Conservation (phyloP, 768 basidiomycete genomes). For the Trametes villosa region DNA sequence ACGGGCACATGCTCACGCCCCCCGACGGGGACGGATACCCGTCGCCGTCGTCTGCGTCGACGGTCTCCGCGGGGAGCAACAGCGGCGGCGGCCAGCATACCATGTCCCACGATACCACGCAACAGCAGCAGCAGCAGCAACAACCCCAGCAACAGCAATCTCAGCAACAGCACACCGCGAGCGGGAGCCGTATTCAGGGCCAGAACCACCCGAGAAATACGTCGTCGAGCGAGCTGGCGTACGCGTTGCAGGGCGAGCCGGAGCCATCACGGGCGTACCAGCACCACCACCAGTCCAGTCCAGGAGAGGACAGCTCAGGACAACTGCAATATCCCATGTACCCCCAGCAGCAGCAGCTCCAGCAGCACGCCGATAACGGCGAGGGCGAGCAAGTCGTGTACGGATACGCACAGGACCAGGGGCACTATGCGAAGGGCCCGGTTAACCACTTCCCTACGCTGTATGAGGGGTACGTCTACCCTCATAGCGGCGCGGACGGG, state of each 20-base stretch:
- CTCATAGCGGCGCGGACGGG: not conserved
- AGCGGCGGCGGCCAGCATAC: slow-evolving; percentile 12
- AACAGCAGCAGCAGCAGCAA: not conserved
- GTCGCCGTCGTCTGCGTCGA: slow-evolving; percentile 23
- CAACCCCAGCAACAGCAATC: not conserved
- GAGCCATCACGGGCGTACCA: slow-evolving; percentile 4
- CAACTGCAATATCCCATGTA: slow-evolving; percentile 20
- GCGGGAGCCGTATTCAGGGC: not conserved
- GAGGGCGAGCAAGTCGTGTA: not conserved
- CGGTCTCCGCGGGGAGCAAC: slow-evolving; percentile 22
- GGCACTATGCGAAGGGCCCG: slow-evolving; percentile 11
- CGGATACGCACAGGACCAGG: slow-evolving; percentile 16
- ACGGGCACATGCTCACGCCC: slow-evolving; percentile 3
- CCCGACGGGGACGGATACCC: slow-evolving; percentile 22
- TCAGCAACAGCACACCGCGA: not conserved
- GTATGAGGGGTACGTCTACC: slow-evolving; percentile 23
- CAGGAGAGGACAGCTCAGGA: not conserved
- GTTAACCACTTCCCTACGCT: slow-evolving; percentile 18
- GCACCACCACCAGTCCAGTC: not conserved
- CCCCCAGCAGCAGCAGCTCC: not conserved
- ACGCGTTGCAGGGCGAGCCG: slow-evolving; percentile 22
- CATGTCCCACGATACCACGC: slow-evolving; percentile 14
- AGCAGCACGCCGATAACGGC: not conserved
- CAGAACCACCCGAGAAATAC: slow-evolving; percentile 8
- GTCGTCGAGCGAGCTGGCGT: slow-evolving; percentile 27